phyloP scores from a whole-genome alignment of 495 filamentous ascomycete genomes.

The Hyphodiscus hymeniophilus region DNA sequence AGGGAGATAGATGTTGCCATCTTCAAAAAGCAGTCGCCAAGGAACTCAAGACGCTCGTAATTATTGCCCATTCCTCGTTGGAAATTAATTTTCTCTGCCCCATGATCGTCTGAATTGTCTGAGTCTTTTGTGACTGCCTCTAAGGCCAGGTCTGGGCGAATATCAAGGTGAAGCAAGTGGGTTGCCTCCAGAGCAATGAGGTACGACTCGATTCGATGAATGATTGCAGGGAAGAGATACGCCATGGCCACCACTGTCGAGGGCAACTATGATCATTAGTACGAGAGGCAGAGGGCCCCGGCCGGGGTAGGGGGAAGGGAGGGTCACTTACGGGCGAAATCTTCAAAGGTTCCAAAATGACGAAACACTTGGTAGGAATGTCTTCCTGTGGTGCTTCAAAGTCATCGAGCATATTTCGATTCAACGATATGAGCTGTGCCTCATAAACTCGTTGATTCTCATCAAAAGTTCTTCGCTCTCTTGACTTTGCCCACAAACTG shows the following conservation, averaged over 20 bases:
- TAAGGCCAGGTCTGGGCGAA: constrained; percentile 64
- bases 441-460: constrained; percentile 69
- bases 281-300: no score
- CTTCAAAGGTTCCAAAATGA: constrained; percentile 45
- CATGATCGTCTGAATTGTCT: constrained; percentile 78
- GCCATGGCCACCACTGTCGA: constrained; percentile 54
- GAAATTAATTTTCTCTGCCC: constrained; percentile 59
- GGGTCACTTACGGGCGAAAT: constrained; percentile 62
- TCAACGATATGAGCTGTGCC: constrained; percentile 62
- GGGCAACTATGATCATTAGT: constrained; percentile 46
- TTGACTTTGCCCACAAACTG: constrained; percentile 49
- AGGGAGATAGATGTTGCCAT: constrained; percentile 87
- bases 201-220: constrained; percentile 73
- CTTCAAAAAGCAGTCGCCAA: constrained; percentile 92
- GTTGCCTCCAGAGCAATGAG: constrained; percentile 73
- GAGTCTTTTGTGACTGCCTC: constrained; percentile 95
- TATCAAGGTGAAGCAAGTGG: constrained; percentile 44
- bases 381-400: constrained; percentile 50
- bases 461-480: constrained; percentile 36
- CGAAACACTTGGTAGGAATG: constrained; percentile 32
- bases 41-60: constrained; percentile 90
- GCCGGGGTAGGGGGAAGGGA: not conserved
- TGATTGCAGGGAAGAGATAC: constrained; percentile 73
- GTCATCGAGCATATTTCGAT: constrained; percentile 76
- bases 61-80: constrained; percentile 92